Percentiles rank a stretch among this genome's conserved stretches.
phyloP scores from a whole-genome alignment of 768 basidiomycete species.

The Suillus clintonianus region DNA sequence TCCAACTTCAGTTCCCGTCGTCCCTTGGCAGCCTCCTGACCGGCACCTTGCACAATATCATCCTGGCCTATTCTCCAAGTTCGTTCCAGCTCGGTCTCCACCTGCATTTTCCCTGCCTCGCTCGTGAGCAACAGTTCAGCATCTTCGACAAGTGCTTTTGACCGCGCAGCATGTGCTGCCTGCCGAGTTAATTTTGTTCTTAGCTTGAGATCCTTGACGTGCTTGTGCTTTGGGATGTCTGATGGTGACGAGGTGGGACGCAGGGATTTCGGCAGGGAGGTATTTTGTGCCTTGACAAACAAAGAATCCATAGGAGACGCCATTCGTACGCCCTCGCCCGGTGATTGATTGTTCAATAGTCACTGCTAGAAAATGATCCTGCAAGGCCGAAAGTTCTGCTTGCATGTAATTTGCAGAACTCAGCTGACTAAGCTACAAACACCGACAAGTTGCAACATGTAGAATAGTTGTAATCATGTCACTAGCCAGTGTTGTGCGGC shows the following conservation, averaged over 20 bases:
- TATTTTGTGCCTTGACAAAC: conserved; percentile 65
- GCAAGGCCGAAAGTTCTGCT: not conserved
- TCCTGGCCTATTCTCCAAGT: conserved; percentile 89
- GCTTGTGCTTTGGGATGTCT: conserved; percentile 50
- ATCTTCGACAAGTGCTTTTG: conserved; percentile 64
- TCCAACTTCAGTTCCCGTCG: conserved; percentile 80
- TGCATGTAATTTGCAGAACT: not conserved
- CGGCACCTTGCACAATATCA: conserved; percentile 67
- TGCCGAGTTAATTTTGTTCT: conserved; percentile 67
- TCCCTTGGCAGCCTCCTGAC: conserved; percentile 76
- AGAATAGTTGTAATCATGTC: conserved; percentile 7
- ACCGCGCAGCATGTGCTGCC: conserved; percentile 60
- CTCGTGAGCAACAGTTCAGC: conserved; percentile 70
- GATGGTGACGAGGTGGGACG: conserved; percentile 49
- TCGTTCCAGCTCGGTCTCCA: conserved; percentile 78
- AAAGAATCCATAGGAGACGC: conserved; percentile 64
- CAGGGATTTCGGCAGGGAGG: conserved; percentile 70
- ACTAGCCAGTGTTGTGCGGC: not conserved
- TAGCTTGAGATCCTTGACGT: conserved; percentile 76
- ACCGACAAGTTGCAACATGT: too few relatives aligned
- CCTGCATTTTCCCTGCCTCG: conserved; percentile 72
- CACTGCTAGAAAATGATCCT: not conserved
- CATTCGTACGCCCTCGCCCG: not conserved
- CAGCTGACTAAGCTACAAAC: not conserved
- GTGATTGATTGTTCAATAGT: not conserved